These are phyloP conservation scores for Symbiodinium natans DNA, from an alignment of 73 alveolate genomes.

Conservation along the genomic window DNA sequence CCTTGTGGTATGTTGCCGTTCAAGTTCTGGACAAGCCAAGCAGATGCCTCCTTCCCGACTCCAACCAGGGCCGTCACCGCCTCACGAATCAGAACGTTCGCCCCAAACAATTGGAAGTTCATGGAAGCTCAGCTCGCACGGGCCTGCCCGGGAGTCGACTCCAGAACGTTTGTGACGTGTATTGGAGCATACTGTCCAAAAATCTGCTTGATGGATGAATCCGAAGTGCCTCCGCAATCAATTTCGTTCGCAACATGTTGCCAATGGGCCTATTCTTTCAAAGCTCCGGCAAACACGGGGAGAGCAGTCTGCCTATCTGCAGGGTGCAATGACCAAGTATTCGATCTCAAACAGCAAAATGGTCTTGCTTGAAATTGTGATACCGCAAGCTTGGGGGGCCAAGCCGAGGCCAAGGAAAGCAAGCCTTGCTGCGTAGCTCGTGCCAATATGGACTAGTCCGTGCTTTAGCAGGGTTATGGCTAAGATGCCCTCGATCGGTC, in stretches of 20 bases:
- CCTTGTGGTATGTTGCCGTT: constrained; percentile 92
- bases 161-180: constrained; percentile 37
- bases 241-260: neutral
- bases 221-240: constrained; percentile 22
- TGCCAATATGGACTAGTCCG: too few relatives aligned
- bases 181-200: constrained; percentile 88
- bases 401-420: too few relatives aligned
- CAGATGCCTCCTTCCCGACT: constrained; percentile 65
- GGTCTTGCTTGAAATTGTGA: too few relatives aligned
- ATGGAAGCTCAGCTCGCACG: neutral
- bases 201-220: constrained; percentile 42
- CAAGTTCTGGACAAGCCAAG: constrained; percentile 76
- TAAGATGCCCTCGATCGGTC: too few relatives aligned
- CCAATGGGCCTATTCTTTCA: too few relatives aligned
- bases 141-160: constrained; percentile 48
- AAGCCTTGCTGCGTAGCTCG: too few relatives aligned
- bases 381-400: too few relatives aligned
- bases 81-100: neutral
- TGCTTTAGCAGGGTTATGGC: too few relatives aligned
- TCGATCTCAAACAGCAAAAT: too few relatives aligned
- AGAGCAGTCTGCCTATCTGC: too few relatives aligned
- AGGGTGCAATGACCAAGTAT: too few relatives aligned
- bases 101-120: neutral
- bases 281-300: too few relatives aligned
- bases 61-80: constrained; percentile 68